Conservation (phyloP, 768 basidiomycete genomes). For the Kwoniella pini region DNA sequence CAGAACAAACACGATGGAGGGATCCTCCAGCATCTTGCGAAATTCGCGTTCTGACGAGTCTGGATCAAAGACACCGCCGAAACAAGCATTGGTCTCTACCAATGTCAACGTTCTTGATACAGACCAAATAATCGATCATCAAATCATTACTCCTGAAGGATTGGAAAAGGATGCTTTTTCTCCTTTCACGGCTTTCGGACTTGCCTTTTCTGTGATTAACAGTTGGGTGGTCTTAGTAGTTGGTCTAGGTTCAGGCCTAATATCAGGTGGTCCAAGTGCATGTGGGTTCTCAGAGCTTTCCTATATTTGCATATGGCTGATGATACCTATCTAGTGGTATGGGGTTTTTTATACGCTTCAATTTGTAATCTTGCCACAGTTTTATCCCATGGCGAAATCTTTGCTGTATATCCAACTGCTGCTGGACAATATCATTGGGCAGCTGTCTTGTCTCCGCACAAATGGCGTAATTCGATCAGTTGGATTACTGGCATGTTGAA, state of each 20-base stretch:
- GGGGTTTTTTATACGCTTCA: constrained; percentile 18
- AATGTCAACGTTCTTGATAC: neutral
- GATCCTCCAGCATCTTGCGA: too few species aligned
- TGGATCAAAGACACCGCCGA: too few species aligned
- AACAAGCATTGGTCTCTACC: neutral
- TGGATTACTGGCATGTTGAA: constrained; percentile 20
- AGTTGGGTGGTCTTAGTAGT: constrained; percentile 15
- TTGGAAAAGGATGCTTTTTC: constrained; percentile 7
- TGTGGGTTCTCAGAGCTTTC: constrained; percentile 2
- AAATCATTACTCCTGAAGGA: neutral
- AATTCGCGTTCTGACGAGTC: too few species aligned
- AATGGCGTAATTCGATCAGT: constrained; percentile 6
- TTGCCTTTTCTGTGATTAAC: constrained; percentile 13
- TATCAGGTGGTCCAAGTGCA: constrained; percentile 15
- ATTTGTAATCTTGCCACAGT: constrained; percentile 14
- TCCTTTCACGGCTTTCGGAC: neutral
- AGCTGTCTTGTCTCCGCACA: constrained; percentile 19
- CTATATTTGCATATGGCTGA: too few species aligned
- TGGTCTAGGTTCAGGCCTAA: constrained; percentile 8
- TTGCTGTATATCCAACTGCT: constrained; percentile 26
- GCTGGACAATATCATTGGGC: constrained; percentile 39
- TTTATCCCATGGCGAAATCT: constrained; percentile 20
- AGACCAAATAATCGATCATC: neutral
- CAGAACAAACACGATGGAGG: too few species aligned
- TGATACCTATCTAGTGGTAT: constrained; percentile 10